These are phyloP conservation scores for Tylopilus felleus DNA, from an alignment of 768 basidiomycete species.

Conservation along the genomic window DNA sequence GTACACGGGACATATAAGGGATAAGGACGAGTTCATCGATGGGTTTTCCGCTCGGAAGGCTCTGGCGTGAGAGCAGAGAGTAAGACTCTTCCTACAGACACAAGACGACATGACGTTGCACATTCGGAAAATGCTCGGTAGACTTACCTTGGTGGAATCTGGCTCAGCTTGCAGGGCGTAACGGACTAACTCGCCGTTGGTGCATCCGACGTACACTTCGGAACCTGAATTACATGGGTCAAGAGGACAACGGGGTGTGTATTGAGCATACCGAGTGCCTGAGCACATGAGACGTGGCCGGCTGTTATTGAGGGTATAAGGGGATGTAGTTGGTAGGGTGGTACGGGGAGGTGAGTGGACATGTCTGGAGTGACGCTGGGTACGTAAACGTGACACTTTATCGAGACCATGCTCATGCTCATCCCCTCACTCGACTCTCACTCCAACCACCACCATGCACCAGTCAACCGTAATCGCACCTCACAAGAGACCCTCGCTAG, in stretches of 20 bases:
- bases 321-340: slow-evolving; percentile 57
- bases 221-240: slow-evolving; percentile 46
- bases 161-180: slow-evolving; percentile 64
- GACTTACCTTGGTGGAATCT: slow-evolving; percentile 45
- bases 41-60: slow-evolving; percentile 62
- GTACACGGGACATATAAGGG: slow-evolving; percentile 67
- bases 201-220: slow-evolving; percentile 84
- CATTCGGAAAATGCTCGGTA: neutral
- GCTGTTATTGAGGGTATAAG: slow-evolving; percentile 39
- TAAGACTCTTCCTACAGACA: slow-evolving; percentile 54
- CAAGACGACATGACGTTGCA: neutral
- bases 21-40: slow-evolving; percentile 80
- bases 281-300: slow-evolving; percentile 40
- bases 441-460: slow-evolving; percentile 11
- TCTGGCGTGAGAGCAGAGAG: slow-evolving; percentile 63
- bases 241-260: neutral
- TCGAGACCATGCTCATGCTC: slow-evolving; percentile 14
- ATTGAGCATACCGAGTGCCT: slow-evolving; percentile 49
- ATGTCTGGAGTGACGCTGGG: slow-evolving; percentile 6
- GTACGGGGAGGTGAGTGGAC: slow-evolving; percentile 43
- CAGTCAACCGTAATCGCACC: slow-evolving; percentile 11
- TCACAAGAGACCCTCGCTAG: slow-evolving; percentile 18
- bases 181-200: slow-evolving; percentile 80
- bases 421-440: neutral
- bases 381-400: slow-evolving; percentile 18